A percentile compares a stretch with the other conserved stretches of the same genome.
Conservation (phyloP, 768 basidiomycete genomes). For the Pisolithus marmoratus region DNA sequence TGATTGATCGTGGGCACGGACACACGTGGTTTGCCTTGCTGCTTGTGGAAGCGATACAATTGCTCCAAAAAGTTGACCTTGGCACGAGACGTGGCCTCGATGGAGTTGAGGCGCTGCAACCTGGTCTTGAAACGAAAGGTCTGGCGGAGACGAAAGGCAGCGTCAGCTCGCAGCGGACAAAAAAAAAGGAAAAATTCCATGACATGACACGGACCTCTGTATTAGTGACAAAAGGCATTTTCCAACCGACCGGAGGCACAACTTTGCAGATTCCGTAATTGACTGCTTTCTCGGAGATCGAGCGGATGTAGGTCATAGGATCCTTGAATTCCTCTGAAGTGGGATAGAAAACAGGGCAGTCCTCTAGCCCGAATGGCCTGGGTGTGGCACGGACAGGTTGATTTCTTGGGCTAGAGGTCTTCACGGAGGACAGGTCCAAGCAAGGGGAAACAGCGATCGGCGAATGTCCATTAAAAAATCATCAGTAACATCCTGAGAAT, state of each 20-base stretch:
- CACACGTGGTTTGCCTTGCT: conserved; percentile 87
- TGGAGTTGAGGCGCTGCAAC: conserved; percentile 89
- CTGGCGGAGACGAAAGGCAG: conserved; percentile 31
- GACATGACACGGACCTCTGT: conserved; percentile 64
- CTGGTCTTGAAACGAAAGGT: conserved; percentile 94
- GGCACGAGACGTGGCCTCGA: conserved; percentile 94
- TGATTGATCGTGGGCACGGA: conserved; percentile 93
- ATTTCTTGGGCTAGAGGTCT: conserved; percentile 53
- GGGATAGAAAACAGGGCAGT: conserved; percentile 88
- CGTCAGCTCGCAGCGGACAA: conserved; percentile 14
- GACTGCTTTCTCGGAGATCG: conserved; percentile 65
- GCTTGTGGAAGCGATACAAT: conserved; percentile 93
- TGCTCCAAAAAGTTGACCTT: conserved; percentile 97
- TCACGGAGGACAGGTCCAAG: conserved; percentile 67
- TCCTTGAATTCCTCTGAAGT: conserved; percentile 89
- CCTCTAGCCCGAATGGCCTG: conserved; percentile 82
- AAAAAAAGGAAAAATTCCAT: conserved; percentile 22
- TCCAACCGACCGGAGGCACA: conserved; percentile 88
- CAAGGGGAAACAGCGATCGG: conserved; percentile 59
- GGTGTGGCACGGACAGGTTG: conserved; percentile 32
- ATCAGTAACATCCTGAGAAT: conserved; percentile 36
- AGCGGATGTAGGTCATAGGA: conserved; percentile 89
- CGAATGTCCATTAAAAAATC: conserved; percentile 43
- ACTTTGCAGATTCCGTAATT: conserved; percentile 93
- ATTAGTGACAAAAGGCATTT: conserved; percentile 93